Evolutionary conservation across 2,329 filamentous ascomycete genomes (phyloP), one percentile per base, ranked within the genome.

Genomic region (Westerdykella aurantiaca): DNA sequence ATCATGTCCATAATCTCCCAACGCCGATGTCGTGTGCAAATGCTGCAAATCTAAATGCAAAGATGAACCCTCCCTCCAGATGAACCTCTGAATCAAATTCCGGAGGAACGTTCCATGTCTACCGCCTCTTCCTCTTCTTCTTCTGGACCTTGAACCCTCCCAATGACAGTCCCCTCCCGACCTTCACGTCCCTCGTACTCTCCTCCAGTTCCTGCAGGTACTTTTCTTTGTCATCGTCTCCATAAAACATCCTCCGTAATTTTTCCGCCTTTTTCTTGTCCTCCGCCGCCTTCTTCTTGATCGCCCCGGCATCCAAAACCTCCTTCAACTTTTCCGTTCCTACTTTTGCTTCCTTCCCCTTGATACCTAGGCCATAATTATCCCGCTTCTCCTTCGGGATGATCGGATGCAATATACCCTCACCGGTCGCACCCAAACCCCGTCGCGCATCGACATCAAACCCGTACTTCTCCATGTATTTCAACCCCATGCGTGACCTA

Each of bases 391-490:
- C 71, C 46, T 75, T 77, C 1, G 79, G 72, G 61, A 88, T 88
- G 49, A 96, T 74, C 1, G 90, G 90, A 51, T 82, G 83, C 34
- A 83, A 74, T 47, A 88, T 83, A 3, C 90, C 90, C 56, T 76
- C 69, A 1, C 85, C 82, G 2, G 71, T 69, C 9, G 77, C 77
- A 0, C 90, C 90, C 0, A 96, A 73, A 0, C 90, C 90, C 13
- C 71, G 66, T 2, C 88, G 73, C 22, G 80, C 73, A 64, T 90
- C 86, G 0, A 85, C 83, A 54, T 90, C 82, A 81, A 85, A 90
- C 22, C 86, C 86, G 46, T 85, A 77, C 0, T 78, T 73, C 41
- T 79, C 72, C 25, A 90, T 74, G 22, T 85, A 79, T 5, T 77
- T 71, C 6, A 89, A 69, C 0, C 86, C 86, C 73, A 86, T 85